Conservation (phyloP, 345 rosid species). For the Odontarrhena argentea region DNA sequence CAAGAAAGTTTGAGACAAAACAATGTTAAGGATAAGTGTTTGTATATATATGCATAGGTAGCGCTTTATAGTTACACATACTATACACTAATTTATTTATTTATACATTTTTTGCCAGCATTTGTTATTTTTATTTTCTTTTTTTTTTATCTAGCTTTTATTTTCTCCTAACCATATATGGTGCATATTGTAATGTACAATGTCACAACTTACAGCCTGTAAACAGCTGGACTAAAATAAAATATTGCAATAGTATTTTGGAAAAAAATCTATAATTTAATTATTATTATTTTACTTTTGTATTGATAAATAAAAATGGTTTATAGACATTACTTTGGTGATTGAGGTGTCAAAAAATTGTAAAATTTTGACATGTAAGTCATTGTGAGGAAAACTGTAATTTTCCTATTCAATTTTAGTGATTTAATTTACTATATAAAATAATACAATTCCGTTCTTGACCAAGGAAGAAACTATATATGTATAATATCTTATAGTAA, state of each 20-base stretch:
- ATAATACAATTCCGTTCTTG: neutral
- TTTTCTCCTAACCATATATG: neutral
- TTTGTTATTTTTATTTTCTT: neutral
- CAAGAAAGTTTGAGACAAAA: neutral
- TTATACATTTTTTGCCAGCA: no score
- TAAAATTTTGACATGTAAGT: neutral
- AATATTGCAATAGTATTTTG: neutral
- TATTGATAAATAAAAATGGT: neutral
- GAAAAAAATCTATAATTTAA: constrained; percentile 9
- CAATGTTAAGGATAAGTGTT: neutral
- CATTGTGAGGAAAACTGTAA: neutral
- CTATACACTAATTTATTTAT: neutral
- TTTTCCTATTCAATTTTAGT: neutral
- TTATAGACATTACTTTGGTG: neutral
- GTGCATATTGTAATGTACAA: neutral
- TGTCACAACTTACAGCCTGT: constrained; percentile 18
- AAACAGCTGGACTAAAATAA: neutral
- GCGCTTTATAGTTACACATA: neutral
- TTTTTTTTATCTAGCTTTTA: neutral
- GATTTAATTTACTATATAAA: neutral
- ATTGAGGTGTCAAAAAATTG: constrained; percentile 5
- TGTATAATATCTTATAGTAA: neutral
- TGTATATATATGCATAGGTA: neutral
- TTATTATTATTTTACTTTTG: neutral
- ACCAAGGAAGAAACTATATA: neutral